phyloP scores from a whole-genome alignment of 2,329 filamentous ascomycete species.

The Bipolaris victoriae region DNA sequence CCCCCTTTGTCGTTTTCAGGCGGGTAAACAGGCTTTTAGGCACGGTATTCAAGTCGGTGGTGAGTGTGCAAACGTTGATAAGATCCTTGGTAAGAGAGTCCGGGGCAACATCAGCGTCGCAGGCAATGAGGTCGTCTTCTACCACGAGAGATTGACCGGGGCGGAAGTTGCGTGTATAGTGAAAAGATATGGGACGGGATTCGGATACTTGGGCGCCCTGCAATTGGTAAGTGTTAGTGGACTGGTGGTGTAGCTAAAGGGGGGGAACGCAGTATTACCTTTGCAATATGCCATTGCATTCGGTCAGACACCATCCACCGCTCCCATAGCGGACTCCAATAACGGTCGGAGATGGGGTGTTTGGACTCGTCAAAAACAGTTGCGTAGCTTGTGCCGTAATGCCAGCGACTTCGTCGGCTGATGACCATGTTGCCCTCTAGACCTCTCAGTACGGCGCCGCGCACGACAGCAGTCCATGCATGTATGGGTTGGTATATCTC shows the following conservation, averaged over 20 bases:
- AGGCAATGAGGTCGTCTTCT: slow-evolving; percentile 80
- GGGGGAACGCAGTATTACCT: slow-evolving; percentile 55
- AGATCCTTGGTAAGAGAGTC: slow-evolving; percentile 58
- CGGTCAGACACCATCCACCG: slow-evolving; percentile 82
- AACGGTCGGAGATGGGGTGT: slow-evolving; percentile 74
- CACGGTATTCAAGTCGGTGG: slow-evolving; percentile 78
- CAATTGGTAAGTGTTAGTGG: slow-evolving; percentile 13
- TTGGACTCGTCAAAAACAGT: slow-evolving; percentile 79
- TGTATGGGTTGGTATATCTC: slow-evolving; percentile 84
- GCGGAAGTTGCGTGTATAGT: slow-evolving; percentile 85
- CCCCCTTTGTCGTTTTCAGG: slow-evolving; percentile 76
- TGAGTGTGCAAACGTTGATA: slow-evolving; percentile 77
- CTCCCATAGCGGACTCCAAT: slow-evolving; percentile 82
- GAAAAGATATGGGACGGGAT: slow-evolving; percentile 76
- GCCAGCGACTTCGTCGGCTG: slow-evolving; percentile 73
- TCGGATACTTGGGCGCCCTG: slow-evolving; percentile 77
- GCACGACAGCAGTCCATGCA: slow-evolving; percentile 80
- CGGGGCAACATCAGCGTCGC: slow-evolving; percentile 71
- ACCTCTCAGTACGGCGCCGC: slow-evolving; percentile 76
- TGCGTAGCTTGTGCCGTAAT: slow-evolving; percentile 82
- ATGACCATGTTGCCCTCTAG: slow-evolving; percentile 81
- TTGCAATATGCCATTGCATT: slow-evolving; percentile 86
- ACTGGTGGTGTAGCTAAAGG: background rate
- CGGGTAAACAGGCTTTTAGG: slow-evolving; percentile 75
- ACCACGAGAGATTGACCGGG: slow-evolving; percentile 78